Evolutionary conservation across 2,329 filamentous ascomycete species (phyloP).

Genomic region (Sporothrix humicola): DNA sequence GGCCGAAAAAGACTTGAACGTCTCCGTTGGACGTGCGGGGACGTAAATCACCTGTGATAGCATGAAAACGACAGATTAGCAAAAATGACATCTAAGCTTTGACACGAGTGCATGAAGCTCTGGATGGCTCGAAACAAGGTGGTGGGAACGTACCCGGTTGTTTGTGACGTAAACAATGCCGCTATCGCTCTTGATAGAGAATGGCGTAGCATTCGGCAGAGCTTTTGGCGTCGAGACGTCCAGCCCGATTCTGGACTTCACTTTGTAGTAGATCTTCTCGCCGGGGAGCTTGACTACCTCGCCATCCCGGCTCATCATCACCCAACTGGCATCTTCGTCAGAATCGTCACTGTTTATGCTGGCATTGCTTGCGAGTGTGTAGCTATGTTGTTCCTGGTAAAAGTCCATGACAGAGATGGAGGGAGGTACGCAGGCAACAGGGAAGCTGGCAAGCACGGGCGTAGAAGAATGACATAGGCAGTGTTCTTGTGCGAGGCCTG

Average conservation of each 20-base stretch:
- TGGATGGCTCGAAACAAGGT: background rate
- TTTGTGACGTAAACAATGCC: slow-evolving; percentile 84
- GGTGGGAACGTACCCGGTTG: slow-evolving; percentile 67
- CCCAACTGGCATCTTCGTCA: slow-evolving; percentile 73
- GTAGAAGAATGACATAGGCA: slow-evolving; percentile 15
- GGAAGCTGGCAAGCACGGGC: slow-evolving; percentile 35
- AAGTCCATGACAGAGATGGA: slow-evolving; percentile 36
- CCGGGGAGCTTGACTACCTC: slow-evolving; percentile 84
- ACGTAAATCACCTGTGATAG: slow-evolving; percentile 79
- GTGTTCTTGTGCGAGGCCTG: slow-evolving; percentile 23
- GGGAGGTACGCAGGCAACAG: slow-evolving; percentile 24
- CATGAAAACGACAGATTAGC: background rate
- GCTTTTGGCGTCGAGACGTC: slow-evolving; percentile 74
- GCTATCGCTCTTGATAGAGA: slow-evolving; percentile 73
- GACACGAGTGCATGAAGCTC: background rate
- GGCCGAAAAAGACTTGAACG: slow-evolving; percentile 85
- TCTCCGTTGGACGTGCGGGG: slow-evolving; percentile 69
- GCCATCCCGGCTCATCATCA: slow-evolving; percentile 79
- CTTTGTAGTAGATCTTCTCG: slow-evolving; percentile 81
- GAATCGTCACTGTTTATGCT: slow-evolving; percentile 53
- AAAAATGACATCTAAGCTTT: background rate
- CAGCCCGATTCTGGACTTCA: slow-evolving; percentile 77
- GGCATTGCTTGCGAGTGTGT: slow-evolving; percentile 50
- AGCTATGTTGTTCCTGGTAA: slow-evolving; percentile 44
- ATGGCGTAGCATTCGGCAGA: slow-evolving; percentile 65